These are phyloP conservation scores for Heterobasidion annosum DNA, from an alignment of 1,284 basidiomycete species.

Conservation along the genomic window DNA sequence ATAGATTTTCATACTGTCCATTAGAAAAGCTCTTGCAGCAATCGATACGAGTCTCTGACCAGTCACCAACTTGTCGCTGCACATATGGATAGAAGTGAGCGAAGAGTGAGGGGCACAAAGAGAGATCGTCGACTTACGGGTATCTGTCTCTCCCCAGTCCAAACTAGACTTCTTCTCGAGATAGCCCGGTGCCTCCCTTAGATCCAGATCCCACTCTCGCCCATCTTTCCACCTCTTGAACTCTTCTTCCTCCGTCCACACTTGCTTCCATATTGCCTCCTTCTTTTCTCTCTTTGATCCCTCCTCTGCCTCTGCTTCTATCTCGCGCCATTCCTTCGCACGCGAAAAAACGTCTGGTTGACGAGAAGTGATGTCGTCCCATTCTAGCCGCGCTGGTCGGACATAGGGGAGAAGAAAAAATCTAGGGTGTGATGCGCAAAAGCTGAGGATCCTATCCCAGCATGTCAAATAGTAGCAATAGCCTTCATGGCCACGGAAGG, in stretches of 20 bases:
- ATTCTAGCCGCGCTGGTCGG: constrained; percentile 8
- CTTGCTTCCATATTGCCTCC: not conserved
- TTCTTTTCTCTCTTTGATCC: not conserved
- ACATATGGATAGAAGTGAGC: not conserved
- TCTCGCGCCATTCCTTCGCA: constrained; percentile 9
- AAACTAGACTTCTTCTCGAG: constrained; percentile 4
- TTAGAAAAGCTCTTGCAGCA: no score
- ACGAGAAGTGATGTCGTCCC: constrained; percentile 4
- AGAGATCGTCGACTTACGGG: constrained; percentile 6
- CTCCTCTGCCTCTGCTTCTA: not conserved
- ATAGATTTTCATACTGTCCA: no score
- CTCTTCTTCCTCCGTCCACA: constrained; percentile 1
- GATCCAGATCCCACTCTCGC: constrained; percentile 11
- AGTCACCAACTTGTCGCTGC: not conserved
- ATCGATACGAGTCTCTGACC: no score
- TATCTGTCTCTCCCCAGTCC: constrained; percentile 10
- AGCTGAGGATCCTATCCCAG: not conserved
- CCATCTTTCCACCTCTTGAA: constrained; percentile 10
- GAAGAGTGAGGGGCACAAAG: not conserved
- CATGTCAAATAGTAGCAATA: not conserved
- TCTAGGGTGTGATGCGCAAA: constrained; percentile 6
- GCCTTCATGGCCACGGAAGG: not conserved
- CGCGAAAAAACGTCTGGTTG: constrained; percentile 7
- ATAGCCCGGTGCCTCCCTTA: constrained; percentile 11
- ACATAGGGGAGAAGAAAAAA: constrained; percentile 9